These are phyloP conservation scores for Aspergillus arachidicola DNA, from an alignment of 2,329 filamentous ascomycete genomes.

Conservation along the genomic window DNA sequence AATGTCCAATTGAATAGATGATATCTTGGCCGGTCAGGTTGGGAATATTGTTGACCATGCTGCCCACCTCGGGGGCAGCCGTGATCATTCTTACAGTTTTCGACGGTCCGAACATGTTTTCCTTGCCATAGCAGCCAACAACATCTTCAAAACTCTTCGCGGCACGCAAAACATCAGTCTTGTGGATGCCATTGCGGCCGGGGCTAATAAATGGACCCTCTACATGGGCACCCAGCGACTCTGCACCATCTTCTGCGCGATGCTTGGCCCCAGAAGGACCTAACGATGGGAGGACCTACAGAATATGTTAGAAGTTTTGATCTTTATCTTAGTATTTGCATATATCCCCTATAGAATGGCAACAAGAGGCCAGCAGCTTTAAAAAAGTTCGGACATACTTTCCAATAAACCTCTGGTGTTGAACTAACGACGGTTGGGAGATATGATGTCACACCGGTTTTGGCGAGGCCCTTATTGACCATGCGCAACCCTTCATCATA, in stretches of 20 bases:
- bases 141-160: constrained; percentile 65
- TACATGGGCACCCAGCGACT: constrained; percentile 86
- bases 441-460: constrained; percentile 86
- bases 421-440: constrained; percentile 79
- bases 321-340: neutral
- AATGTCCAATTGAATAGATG: constrained; percentile 80
- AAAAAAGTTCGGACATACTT: constrained; percentile 48
- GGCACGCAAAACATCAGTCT: constrained; percentile 68
- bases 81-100: constrained; percentile 75
- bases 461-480: constrained; percentile 71
- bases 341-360: neutral
- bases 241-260: constrained; percentile 68
- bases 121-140: constrained; percentile 60
- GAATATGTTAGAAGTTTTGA: neutral
- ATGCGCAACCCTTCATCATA: constrained; percentile 74
- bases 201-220: constrained; percentile 87
- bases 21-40: constrained; percentile 68
- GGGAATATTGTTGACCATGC: constrained; percentile 69
- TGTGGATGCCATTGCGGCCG: constrained; percentile 85
- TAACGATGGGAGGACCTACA: constrained; percentile 69
- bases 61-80: constrained; percentile 77
- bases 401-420: constrained; percentile 76
- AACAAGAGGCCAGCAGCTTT: neutral
- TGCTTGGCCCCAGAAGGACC: constrained; percentile 68
- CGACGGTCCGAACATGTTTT: constrained; percentile 57